These are phyloP conservation scores for Colletotrichum cereale DNA, from an alignment of 2,329 filamentous ascomycete species.

Conservation along the genomic window DNA sequence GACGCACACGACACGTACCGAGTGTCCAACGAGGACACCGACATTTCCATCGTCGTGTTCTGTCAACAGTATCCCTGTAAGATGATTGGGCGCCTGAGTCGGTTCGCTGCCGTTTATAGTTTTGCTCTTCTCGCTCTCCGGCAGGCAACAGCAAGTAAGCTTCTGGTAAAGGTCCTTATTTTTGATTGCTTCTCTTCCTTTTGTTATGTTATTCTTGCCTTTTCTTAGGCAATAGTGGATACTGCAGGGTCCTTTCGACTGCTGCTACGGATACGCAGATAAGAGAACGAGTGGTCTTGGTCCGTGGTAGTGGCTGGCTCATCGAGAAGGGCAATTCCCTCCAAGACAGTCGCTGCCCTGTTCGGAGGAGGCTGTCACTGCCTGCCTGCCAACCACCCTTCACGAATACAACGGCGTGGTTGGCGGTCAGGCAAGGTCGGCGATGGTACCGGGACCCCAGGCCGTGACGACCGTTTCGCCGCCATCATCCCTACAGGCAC, in stretches of 20 bases:
- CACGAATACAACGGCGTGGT: conserved; percentile 5
- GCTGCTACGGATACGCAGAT: background rate
- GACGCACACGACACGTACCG: background rate
- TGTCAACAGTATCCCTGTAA: conserved; percentile 30
- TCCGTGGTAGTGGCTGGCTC: background rate
- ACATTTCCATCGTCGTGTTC: conserved; percentile 5
- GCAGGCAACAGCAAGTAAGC: conserved; percentile 15
- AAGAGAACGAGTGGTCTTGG: background rate
- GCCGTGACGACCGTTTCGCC: conserved; percentile 7
- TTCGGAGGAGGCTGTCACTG: background rate
- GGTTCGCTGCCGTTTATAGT: background rate
- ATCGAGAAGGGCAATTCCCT: background rate
- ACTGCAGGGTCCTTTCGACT: background rate
- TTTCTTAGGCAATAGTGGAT: conserved; percentile 6
- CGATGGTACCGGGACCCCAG: conserved; percentile 13
- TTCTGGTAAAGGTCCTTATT: conserved; percentile 4
- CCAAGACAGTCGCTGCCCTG: background rate
- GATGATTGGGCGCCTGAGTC: conserved; percentile 34
- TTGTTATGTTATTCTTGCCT: background rate
- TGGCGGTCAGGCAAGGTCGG: background rate
- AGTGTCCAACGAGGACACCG: conserved; percentile 22
- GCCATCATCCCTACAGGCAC: conserved; percentile 37
- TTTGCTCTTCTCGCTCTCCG: background rate
- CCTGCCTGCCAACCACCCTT: background rate
- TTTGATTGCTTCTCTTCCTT: background rate